Evolutionary conservation across 768 basidiomycete species (phyloP), one percentile per base, ranked within the genome.

Genomic region (Leccinum uliginosum): DNA sequence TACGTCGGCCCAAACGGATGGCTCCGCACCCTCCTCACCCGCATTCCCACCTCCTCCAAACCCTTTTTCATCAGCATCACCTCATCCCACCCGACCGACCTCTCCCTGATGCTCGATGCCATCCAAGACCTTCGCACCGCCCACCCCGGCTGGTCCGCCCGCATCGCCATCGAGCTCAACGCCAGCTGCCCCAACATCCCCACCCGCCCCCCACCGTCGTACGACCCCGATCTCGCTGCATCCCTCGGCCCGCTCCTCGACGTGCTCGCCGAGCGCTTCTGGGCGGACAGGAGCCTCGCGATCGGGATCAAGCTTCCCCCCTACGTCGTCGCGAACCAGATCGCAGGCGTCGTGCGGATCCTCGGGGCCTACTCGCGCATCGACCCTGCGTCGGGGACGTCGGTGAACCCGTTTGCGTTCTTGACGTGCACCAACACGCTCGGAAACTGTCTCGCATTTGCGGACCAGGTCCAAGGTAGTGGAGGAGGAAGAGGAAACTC

Each of bases 31-130:
- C 64, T 83, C 44, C 69, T 81, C 58, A 65, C 59, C 14, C 71
- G 73, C 11, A 72, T 68, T 38, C 59, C 73, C 14, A 40, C 60
- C 30, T 60, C 67, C 26, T 73, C 79, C 58, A 86, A 86, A 61
- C 91, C 87, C 1, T 77, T 94, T 64, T 86, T 94, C 65, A 80
- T 94, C 68, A 90, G 87, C 72, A 83, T 93, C 68, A 88, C 90
- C 12, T 79, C 85, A 15, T 82, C 87, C 9, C 68, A 77, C 47
- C 70, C 84, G 5, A 65, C 66, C 1, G 78, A 79, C 23, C 80
- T 91, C 47, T 66, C 65, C 8, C 61, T 69, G 23, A 85, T 90
- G 83, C 68, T 93, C 44, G 65, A 69, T 30, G 64, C 75, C n/a
- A 80, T 94, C 65, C 87, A 86, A 65, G 64, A 53, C 2, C 76